These are phyloP conservation scores for Coffea canephora DNA, from an alignment of 257 asterid species.

Conservation along the genomic window DNA sequence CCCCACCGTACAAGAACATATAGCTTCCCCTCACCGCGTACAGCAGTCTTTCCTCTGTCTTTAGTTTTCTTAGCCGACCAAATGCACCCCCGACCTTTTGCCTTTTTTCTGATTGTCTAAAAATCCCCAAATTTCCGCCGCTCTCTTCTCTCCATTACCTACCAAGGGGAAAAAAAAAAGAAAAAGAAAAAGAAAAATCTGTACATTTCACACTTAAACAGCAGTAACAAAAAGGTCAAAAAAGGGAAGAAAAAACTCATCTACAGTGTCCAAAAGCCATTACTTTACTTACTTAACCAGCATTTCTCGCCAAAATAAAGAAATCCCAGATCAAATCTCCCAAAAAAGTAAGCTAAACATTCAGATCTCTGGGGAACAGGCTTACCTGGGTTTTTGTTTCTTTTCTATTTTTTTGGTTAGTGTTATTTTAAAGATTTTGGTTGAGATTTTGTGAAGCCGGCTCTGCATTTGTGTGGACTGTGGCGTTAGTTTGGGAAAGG, in stretches of 20 bases:
- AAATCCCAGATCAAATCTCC: background rate
- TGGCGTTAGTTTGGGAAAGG: background rate
- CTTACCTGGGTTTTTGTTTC: background rate
- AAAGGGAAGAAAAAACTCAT: background rate
- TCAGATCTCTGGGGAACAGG: background rate
- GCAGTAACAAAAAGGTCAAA: background rate
- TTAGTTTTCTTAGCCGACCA: background rate
- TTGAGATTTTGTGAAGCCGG: constrained; percentile 15
- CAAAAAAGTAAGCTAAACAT: background rate
- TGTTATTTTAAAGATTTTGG: background rate
- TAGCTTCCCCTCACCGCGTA: constrained; percentile 6
- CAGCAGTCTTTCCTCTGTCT: background rate
- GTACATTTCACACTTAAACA: background rate
- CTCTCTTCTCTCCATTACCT: background rate
- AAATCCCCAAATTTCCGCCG: constrained; percentile 18
- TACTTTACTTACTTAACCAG: background rate
- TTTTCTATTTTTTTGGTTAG: too few relatives aligned
- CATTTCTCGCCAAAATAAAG: background rate
- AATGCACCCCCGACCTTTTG: background rate
- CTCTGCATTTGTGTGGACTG: constrained; percentile 10
- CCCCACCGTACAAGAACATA: background rate
- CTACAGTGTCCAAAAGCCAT: background rate
- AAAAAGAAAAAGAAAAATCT: too few relatives aligned
- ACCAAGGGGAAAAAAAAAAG: background rate
- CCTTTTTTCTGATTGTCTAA: constrained; percentile 10